Base-by-base conservation (phyloP, 1,284 basidiomycete species). In the Leccinum angustisporum region DNA sequence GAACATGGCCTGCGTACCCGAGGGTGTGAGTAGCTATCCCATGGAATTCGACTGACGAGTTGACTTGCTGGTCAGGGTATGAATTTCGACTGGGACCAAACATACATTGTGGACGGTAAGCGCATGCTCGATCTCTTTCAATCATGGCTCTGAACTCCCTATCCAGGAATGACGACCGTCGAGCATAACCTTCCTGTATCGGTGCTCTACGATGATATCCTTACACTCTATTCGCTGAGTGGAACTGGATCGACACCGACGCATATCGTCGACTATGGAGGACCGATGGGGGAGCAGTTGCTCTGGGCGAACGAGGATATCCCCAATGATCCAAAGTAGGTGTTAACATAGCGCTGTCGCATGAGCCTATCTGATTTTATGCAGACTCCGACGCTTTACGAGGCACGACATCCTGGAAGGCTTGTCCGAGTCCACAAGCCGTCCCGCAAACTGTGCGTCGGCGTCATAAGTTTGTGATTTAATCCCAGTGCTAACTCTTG, bases 231-330 rank as follows among this genome's bases (percentile, higher is more conserved):
- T 67, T 83, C 83, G 0, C 57, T 76, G 67, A 90, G 88, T 68
- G 88, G 88, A 4, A 88, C 89, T n/a, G 86, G 84, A 6, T 79
- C 82, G 40, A 90, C 88, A 0, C 88, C 88, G 2, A 90, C 88
- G 0, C 88, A 91, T 66, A 75, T 90, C 31, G 88, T 91, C 18
- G 85, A 88, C 68, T 91, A 90, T 68, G 88, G 88, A 30, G 88
- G 88, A 16, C 78, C 78, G 3, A 81, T 73, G 71, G 88, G 88
- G 7, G 88, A 91, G 67, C 82, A 90, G 65, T 75, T 81, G 36
- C 80, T 90, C 14, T 91, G 88, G 88, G 86, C 86, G 2, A 79
- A 72, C 2, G 76, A 83, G 50, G 84, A 90, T 71, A 73, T 89
- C 7, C 85, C 87, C 1, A 84, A 86, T 67, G 83, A 88, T 74